A percentile compares a stretch with the other conserved stretches of the same genome.
phyloP scores from a whole-genome alignment of 768 basidiomycete genomes.

The Panaeolus cyanescens region DNA sequence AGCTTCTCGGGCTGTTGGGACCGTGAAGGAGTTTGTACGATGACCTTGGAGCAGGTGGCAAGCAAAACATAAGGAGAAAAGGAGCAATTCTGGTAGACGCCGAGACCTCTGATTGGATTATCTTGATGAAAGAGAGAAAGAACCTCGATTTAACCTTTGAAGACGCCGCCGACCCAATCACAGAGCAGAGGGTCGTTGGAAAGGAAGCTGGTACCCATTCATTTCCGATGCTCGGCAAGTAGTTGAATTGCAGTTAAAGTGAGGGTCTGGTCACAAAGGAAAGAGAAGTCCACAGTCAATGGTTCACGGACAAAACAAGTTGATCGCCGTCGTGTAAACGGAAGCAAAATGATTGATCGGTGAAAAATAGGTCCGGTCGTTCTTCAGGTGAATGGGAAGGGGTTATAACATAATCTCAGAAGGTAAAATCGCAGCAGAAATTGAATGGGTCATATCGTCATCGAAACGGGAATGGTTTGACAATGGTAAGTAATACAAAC shows the following conservation, averaged over 20 bases:
- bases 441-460: not conserved
- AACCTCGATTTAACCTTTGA: not conserved
- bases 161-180: slow-evolving; percentile 1
- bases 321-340: slow-evolving; percentile 1
- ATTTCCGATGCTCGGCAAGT: not conserved
- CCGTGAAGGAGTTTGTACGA: not conserved
- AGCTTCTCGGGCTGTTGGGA: not conserved
- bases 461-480: not conserved
- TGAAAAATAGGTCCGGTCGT: not conserved
- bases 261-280: not conserved
- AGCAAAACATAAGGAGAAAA: not conserved
- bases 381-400: not conserved
- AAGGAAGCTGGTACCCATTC: not conserved
- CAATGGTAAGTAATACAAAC: slow-evolving; percentile 10
- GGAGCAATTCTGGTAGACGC: not conserved
- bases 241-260: not conserved
- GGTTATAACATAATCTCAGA: not conserved
- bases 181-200: not conserved
- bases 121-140: slow-evolving; percentile 1
- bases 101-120: slow-evolving; percentile 1
- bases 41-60: not conserved
- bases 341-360: not conserved
- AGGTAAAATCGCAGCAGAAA: not conserved
- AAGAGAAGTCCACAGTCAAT: not conserved
- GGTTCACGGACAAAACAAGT: not conserved